These are phyloP conservation scores for Cordyceps fumosorosea DNA, from an alignment of 2,329 filamentous ascomycete species.

Conservation along the genomic window DNA sequence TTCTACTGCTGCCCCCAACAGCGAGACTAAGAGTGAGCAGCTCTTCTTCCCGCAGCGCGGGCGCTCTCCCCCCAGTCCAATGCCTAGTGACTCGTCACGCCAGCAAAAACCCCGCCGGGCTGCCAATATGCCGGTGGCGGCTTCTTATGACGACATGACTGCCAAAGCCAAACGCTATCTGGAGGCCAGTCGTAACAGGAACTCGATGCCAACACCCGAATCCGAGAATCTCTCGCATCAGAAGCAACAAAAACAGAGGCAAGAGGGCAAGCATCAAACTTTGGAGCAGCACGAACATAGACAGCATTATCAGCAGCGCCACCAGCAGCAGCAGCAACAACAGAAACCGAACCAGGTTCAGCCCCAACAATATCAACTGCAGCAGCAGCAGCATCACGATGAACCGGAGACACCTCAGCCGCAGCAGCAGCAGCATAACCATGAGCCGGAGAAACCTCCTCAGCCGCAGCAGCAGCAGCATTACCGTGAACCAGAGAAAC, in stretches of 20 bases:
- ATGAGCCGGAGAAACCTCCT: not conserved
- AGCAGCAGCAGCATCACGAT: not conserved
- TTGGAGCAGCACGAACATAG: not conserved
- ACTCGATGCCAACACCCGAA: conserved; percentile 8
- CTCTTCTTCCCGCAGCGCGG: conserved; percentile 11
- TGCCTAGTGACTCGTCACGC: conserved; percentile 12
- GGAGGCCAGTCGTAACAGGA: not conserved
- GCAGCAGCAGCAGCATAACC: not conserved
- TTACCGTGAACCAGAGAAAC: not conserved
- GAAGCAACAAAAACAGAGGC: not conserved
- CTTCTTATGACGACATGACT: not conserved
- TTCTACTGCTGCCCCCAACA: not conserved
- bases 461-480: not conserved
- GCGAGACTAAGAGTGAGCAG: conserved; percentile 10
- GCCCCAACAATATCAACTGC: not conserved
- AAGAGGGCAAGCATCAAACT: not conserved
- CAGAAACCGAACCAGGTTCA: not conserved
- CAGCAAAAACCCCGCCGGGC: not conserved
- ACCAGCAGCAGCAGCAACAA: not conserved
- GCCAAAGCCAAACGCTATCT: not conserved
- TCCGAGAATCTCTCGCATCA: not conserved
- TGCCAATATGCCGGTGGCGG: not conserved
- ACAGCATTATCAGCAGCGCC: not conserved
- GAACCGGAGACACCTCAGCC: not conserved
- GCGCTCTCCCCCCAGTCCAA: conserved; percentile 15